These are phyloP conservation scores for Pseudophaeomoniella oleicola DNA, from an alignment of 2,329 filamentous ascomycete species.

Conservation along the genomic window DNA sequence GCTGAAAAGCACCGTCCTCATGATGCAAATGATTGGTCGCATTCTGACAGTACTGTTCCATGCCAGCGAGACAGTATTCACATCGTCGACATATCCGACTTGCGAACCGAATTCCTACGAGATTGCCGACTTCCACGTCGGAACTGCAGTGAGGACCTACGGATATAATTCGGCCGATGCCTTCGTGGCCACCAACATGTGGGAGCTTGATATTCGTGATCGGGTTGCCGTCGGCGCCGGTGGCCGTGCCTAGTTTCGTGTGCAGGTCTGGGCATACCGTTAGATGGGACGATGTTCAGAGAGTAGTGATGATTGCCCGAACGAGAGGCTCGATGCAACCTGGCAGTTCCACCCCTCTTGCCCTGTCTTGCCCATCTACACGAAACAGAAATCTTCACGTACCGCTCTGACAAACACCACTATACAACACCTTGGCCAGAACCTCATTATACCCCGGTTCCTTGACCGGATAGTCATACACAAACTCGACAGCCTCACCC, in stretches of 20 bases:
- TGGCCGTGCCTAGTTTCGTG: conserved; percentile 23
- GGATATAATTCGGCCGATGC: conserved; percentile 25
- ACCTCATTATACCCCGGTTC: conserved; percentile 25
- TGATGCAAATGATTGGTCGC: conserved; percentile 31
- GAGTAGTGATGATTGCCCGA: no score
- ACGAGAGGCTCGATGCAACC: no score
- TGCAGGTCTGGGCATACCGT: conserved; percentile 26
- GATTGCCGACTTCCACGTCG: conserved; percentile 20
- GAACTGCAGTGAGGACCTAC: conserved; percentile 18
- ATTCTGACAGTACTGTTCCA: conserved; percentile 25
- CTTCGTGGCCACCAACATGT: conserved; percentile 32
- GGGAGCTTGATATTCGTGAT: conserved; percentile 30
- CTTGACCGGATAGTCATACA: conserved; percentile 26
- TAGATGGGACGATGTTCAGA: no score
- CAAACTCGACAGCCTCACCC: conserved; percentile 25
- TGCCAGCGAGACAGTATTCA: conserved; percentile 26
- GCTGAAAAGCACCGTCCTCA: conserved; percentile 30
- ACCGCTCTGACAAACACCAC: conserved; percentile 31
- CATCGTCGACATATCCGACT: conserved; percentile 28
- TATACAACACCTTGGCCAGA: conserved; percentile 29
- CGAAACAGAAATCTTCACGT: conserved; percentile 9
- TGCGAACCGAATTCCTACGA: conserved; percentile 29
- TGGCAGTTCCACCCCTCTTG: no score
- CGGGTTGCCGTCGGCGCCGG: conserved; percentile 22
- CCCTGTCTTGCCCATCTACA: no score